Evolutionary conservation across 192 early-diverging fungal genomes (phyloP), one percentile per base, ranked within the genome.

Genomic region (Funneliformis mosseae): DNA sequence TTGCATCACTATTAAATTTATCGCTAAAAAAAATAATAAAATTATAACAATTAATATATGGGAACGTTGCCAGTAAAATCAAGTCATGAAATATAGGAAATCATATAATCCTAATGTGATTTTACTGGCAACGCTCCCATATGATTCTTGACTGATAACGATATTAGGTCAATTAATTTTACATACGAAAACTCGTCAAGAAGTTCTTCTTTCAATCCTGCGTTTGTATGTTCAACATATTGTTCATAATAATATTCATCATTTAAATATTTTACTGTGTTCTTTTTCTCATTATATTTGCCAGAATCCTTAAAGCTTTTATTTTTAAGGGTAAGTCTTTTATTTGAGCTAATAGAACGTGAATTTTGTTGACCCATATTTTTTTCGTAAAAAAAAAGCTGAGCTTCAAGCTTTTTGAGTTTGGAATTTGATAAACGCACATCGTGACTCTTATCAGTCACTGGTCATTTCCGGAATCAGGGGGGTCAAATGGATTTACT

Each of bases 1-100:
- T 94, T 80, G 88, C 82, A 45, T 93, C 92, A 25, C 83, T 83
- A 59, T 84, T 84, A 79, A 94, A 93, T 9, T 81, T 74, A 4
- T 83, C 60, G 33, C 85, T 85, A 50, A 59, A 41, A 59, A 55
- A 55, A 41, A 71, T 18, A 71, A 38, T 21, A 16, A 12, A 78
- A 66, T 39, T 63, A 38, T 23, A 41, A 39, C n/a, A n/a, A n/a
- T n/a, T n/a, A n/a, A n/a, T n/a, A n/a, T n/a, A n/a, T n/a, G n/a
- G n/a, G n/a, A n/a, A n/a, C n/a, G n/a, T n/a, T n/a, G n/a, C n/a
- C n/a, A n/a, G n/a, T n/a, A n/a, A n/a, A n/a, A n/a, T n/a, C n/a
- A n/a, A n/a, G n/a, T n/a, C n/a, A n/a, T n/a, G n/a, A n/a, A n/a
- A n/a, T n/a, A n/a, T n/a, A n/a, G n/a, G n/a, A n/a, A n/a, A n/a